Evolutionary conservation across 2,329 filamentous ascomycete genomes (phyloP).

Genomic region (Apiospora arundinis): DNA sequence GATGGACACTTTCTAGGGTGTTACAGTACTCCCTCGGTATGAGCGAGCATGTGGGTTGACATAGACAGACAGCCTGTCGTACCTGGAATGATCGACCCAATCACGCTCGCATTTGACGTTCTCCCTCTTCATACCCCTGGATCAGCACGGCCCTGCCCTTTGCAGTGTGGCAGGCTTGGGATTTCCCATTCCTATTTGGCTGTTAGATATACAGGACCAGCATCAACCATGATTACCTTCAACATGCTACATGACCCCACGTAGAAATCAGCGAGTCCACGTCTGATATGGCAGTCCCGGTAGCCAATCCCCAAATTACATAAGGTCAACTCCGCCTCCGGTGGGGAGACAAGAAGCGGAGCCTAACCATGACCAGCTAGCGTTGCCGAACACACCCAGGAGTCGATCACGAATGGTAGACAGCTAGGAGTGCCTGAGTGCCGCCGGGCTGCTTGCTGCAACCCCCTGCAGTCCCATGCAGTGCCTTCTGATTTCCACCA

Average conservation of each 20-base stretch:
- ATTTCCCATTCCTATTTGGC: neutral
- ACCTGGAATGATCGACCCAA: too few relatives aligned
- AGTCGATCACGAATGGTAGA: constrained; percentile 11
- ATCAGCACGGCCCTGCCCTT: too few relatives aligned
- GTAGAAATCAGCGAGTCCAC: neutral
- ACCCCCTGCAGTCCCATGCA: too few relatives aligned
- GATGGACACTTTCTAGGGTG: neutral
- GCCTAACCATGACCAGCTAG: constrained; percentile 3
- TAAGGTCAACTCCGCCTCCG: neutral
- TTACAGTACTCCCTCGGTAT: neutral
- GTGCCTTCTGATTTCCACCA: neutral
- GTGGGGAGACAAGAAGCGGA: neutral
- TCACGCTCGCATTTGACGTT: too few relatives aligned
- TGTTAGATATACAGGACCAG: neutral
- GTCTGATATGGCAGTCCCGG: neutral
- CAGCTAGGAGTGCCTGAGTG: too few relatives aligned
- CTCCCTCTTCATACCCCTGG: too few relatives aligned
- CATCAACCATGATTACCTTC: neutral
- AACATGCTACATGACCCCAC: neutral
- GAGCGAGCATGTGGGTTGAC: neutral
- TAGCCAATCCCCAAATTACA: neutral
- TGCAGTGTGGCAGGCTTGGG: too few relatives aligned
- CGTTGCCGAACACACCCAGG: neutral
- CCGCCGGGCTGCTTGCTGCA: too few relatives aligned
- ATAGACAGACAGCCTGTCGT: neutral